phyloP scores from a whole-genome alignment of 176 grass and related monocot species.

The Rhynchospora tenuis region DNA sequence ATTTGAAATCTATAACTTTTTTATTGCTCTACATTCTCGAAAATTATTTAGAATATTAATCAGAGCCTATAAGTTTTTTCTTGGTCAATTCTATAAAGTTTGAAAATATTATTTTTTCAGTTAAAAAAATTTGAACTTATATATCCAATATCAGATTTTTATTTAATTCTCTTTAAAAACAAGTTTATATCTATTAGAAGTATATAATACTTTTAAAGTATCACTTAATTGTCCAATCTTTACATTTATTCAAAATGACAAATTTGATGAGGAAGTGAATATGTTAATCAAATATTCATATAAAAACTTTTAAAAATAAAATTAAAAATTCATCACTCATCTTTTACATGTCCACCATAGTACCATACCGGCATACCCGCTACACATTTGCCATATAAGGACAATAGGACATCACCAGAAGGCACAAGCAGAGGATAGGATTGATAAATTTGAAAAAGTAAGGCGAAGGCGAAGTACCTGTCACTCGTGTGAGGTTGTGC shows the following conservation, averaged over 20 bases:
- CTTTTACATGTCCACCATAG: too few relatives aligned
- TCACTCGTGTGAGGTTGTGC: conserved; percentile 15
- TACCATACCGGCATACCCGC: too few relatives aligned
- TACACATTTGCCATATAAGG: too few relatives aligned
- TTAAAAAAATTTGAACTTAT: not conserved
- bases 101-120: not conserved
- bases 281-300: not conserved
- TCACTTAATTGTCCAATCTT: not conserved
- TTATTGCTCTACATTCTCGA: not conserved
- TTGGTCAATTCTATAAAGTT: not conserved
- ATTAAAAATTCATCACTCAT: too few relatives aligned
- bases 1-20: not conserved
- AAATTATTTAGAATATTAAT: not conserved
- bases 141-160: not conserved
- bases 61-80: not conserved
- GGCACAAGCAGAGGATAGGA: not conserved
- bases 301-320: not conserved
- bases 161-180: not conserved
- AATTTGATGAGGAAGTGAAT: not conserved
- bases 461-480: not conserved
- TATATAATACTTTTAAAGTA: too few relatives aligned
- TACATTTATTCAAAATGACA: not conserved
- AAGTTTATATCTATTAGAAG: too few relatives aligned
- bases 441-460: not conserved
- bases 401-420: not conserved